Percentiles rank a stretch among this genome's conserved stretches.
phyloP scores from a whole-genome alignment of 1,139 yeast species.

The Saccharomyces uvarum region DNA sequence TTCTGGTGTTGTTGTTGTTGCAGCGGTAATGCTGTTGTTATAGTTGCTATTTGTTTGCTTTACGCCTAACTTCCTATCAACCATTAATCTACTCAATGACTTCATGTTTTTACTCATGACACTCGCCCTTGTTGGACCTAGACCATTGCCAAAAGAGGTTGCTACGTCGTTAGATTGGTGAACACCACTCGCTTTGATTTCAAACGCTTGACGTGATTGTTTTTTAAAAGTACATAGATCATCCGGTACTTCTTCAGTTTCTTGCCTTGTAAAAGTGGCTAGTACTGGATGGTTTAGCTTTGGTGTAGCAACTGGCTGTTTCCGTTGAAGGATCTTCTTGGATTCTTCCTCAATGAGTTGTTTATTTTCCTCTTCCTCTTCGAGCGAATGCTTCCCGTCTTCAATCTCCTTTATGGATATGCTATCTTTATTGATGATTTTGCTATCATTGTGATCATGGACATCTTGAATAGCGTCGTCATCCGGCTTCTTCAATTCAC shows the following conservation, averaged over 20 bases:
- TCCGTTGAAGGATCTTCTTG: background rate
- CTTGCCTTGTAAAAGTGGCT: constrained; percentile 23
- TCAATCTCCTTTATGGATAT: background rate
- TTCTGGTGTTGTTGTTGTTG: constrained; percentile 1
- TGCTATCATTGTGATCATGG: background rate
- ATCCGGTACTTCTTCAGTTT: constrained; percentile 31
- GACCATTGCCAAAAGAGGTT: constrained; percentile 30
- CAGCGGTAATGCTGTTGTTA: constrained; percentile 2
- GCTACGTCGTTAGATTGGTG: constrained; percentile 31
- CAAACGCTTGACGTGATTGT: constrained; percentile 25
- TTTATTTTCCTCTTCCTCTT: background rate
- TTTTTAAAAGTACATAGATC: constrained; percentile 24
- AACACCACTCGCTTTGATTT: constrained; percentile 33
- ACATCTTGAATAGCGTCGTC: background rate
- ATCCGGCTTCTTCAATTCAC: background rate
- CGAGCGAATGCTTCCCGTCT: background rate
- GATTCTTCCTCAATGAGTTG: background rate
- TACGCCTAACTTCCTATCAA: constrained; percentile 26
- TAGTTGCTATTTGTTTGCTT: constrained; percentile 5
- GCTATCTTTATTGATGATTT: background rate
- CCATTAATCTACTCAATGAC: constrained; percentile 28
- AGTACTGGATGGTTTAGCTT: constrained; percentile 2
- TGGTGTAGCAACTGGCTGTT: constrained; percentile 1
- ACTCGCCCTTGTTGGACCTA: constrained; percentile 32
- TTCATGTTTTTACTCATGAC: constrained; percentile 29